Evolutionary conservation across 495 filamentous ascomycete genomes (phyloP).

Genomic region (Penicillium pancosmium): DNA sequence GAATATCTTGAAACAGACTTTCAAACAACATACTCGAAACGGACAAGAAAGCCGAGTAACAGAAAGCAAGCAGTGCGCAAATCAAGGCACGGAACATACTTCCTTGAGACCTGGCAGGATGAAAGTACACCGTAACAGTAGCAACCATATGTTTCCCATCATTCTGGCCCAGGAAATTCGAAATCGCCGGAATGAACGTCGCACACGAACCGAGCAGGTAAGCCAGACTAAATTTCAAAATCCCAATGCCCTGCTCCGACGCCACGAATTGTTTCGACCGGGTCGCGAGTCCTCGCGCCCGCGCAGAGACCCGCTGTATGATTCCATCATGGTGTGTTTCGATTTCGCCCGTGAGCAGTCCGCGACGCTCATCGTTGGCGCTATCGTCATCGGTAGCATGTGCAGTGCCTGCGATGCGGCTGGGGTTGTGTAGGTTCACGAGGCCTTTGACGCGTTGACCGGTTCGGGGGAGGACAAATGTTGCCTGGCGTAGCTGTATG

Average conservation of each 20-base stretch:
- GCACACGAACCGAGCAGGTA: conserved; percentile 87
- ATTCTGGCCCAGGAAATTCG: conserved; percentile 74
- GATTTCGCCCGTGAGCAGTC: conserved; percentile 41
- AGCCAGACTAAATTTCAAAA: conserved; percentile 91
- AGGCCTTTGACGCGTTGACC: conserved; percentile 56
- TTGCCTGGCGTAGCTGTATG: conserved; percentile 54
- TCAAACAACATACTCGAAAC: conserved; percentile 87
- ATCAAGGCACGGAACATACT: conserved; percentile 89
- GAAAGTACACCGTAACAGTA: conserved; percentile 93
- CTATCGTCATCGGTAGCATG: conserved; percentile 6
- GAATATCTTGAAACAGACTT: conserved; percentile 67
- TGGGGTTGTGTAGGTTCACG: conserved; percentile 46
- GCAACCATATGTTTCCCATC: conserved; percentile 97
- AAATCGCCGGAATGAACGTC: conserved; percentile 78
- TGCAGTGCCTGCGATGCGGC: background rate
- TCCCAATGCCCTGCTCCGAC: conserved; percentile 67
- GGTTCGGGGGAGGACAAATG: conserved; percentile 54
- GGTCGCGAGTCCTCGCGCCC: conserved; percentile 16
- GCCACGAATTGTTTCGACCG: conserved; percentile 41
- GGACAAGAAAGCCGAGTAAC: conserved; percentile 79
- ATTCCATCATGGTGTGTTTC: conserved; percentile 19
- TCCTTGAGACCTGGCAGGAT: conserved; percentile 87
- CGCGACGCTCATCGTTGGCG: conserved; percentile 41
- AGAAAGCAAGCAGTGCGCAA: conserved; percentile 79
- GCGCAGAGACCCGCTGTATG: conserved; percentile 13